Evolutionary conservation across 1,139 yeast genomes (phyloP).

Genomic region (Hemisphaericaspora xylanilytica): DNA sequence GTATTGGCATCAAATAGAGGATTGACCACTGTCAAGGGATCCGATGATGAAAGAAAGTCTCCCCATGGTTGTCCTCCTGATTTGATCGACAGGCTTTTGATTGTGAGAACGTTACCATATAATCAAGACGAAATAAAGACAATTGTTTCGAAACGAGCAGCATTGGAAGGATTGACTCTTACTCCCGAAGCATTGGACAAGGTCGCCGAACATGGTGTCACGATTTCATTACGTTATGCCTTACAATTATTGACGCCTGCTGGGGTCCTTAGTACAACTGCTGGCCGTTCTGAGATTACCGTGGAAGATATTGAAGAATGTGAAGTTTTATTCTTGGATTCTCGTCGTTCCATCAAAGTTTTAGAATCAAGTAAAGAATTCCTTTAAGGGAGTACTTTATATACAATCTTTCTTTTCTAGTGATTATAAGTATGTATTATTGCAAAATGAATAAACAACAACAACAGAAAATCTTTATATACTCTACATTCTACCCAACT

Average conservation of each 20-base stretch:
- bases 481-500: constrained; percentile 40
- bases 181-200: constrained; percentile 81
- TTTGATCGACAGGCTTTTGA: constrained; percentile 88
- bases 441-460: neutral
- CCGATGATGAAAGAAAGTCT: constrained; percentile 84
- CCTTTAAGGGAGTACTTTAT: constrained; percentile 32
- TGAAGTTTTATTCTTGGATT: constrained; percentile 86
- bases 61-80: constrained; percentile 98
- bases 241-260: constrained; percentile 87
- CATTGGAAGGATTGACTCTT: constrained; percentile 92
- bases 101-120: constrained; percentile 81
- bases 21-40: constrained; percentile 86
- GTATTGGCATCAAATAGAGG: constrained; percentile 99
- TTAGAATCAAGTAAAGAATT: constrained; percentile 56
- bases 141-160: constrained; percentile 86
- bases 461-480: neutral
- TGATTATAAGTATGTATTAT: neutral
- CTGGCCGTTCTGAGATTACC: constrained; percentile 69
- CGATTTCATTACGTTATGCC: constrained; percentile 91
- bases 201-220: constrained; percentile 88
- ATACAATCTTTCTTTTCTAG: too few species aligned
- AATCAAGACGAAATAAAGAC: constrained; percentile 79
- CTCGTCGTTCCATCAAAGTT: constrained; percentile 77
- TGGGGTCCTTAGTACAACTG: constrained; percentile 72
- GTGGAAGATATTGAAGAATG: constrained; percentile 67